Percentiles rank a stretch among this genome's conserved stretches.
phyloP scores from a whole-genome alignment of 176 grass and related monocot species.

The Musa schizocarpa region DNA sequence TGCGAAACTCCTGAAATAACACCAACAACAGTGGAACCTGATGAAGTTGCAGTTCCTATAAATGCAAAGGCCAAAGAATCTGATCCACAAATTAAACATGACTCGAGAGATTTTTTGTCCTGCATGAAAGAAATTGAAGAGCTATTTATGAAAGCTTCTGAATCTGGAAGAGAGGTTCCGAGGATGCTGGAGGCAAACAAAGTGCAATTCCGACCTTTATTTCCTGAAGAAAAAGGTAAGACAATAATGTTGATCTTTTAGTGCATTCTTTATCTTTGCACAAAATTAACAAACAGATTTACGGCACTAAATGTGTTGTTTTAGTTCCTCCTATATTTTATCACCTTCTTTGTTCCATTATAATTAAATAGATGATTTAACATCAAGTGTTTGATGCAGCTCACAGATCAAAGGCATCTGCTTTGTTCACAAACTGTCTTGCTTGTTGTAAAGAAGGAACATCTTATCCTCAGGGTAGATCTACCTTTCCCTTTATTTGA shows the following conservation, averaged over 20 bases:
- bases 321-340: neutral
- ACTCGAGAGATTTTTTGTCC: conserved; percentile 39
- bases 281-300: neutral
- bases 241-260: conserved; percentile 12
- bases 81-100: conserved; percentile 30
- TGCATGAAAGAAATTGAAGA: conserved; percentile 82
- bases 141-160: conserved; percentile 75
- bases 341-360: neutral
- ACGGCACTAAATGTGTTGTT: neutral
- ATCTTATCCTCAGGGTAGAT: conserved; percentile 61
- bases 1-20: conserved; percentile 42
- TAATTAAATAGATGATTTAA: neutral
- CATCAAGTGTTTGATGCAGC: conserved; percentile 27
- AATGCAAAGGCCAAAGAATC: conserved; percentile 54
- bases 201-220: conserved; percentile 66
- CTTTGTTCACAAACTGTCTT: conserved; percentile 58
- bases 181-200: conserved; percentile 96
- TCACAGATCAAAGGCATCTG: conserved; percentile 40
- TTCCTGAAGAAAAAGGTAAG: conserved; percentile 64
- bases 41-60: conserved; percentile 24
- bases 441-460: conserved; percentile 62
- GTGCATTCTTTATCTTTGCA: neutral
- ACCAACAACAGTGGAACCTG: conserved; percentile 14
- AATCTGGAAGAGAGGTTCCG: conserved; percentile 89
- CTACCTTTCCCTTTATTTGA: neutral